Percentiles rank a stretch among this genome's conserved stretches.
These are phyloP conservation scores for Yarrowia deformans DNA, from an alignment of 805 yeast species.

Conservation along the genomic window DNA sequence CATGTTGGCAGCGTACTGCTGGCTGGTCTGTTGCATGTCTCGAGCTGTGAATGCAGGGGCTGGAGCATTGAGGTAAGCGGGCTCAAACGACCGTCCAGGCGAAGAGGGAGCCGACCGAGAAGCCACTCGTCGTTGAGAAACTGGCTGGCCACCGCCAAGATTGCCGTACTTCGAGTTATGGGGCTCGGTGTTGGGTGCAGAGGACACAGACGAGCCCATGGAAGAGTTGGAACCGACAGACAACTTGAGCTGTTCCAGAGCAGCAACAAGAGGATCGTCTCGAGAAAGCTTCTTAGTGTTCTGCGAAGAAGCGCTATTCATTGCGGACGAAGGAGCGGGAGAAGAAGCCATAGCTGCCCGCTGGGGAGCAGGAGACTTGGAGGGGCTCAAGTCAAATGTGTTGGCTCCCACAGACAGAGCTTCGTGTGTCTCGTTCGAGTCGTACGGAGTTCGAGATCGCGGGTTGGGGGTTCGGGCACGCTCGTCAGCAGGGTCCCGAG, in stretches of 20 bases:
- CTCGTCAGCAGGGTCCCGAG: conserved; percentile 31
- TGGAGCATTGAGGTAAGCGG: conserved; percentile 46
- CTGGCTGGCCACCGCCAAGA: conserved; percentile 37
- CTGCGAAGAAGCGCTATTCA: conserved; percentile 25
- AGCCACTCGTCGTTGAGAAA: conserved; percentile 43
- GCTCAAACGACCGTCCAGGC: conserved; percentile 41
- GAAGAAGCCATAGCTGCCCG: conserved; percentile 6
- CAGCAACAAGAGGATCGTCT: conserved; percentile 63
- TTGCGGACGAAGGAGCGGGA: not conserved
- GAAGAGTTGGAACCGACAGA: conserved; percentile 41
- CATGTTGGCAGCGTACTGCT: conserved; percentile 42
- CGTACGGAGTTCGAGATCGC: conserved; percentile 21
- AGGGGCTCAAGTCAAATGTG: conserved; percentile 46
- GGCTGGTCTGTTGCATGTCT: conserved; percentile 54
- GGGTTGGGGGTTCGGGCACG: conserved; percentile 29
- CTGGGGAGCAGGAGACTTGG: conserved; percentile 39
- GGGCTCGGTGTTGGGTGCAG: conserved; percentile 30
- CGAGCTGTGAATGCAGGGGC: conserved; percentile 50
- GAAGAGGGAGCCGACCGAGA: conserved; percentile 47
- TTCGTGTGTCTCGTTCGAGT: conserved; percentile 22
- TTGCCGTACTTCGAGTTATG: conserved; percentile 36
- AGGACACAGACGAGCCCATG: conserved; percentile 1
- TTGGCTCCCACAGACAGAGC: conserved; percentile 46
- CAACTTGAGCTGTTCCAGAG: conserved; percentile 56
- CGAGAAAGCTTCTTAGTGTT: conserved; percentile 43